phyloP scores from a whole-genome alignment of 2,329 filamentous ascomycete species.

The Penicillium sp. region DNA sequence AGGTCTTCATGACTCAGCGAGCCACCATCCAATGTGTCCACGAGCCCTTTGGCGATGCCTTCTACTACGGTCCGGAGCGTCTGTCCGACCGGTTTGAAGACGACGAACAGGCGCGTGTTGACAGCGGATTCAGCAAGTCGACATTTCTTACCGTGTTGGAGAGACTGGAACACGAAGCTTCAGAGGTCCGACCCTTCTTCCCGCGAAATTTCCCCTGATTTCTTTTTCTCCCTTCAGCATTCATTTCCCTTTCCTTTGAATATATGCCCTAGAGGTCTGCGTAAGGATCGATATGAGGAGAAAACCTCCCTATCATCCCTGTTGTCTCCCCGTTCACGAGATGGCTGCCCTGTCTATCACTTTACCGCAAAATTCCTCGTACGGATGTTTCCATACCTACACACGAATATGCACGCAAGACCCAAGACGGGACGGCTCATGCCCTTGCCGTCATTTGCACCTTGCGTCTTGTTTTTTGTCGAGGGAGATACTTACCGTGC shows the following conservation, averaged over 20 bases:
- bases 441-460: conserved; percentile 5
- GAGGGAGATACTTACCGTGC: conserved; percentile 46
- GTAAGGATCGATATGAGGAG: conserved; percentile 6
- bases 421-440: conserved; percentile 2
- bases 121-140: conserved; percentile 50
- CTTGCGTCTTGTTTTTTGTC: conserved; percentile 11
- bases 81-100: conserved; percentile 77
- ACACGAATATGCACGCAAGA: not conserved
- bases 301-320: not conserved
- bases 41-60: conserved; percentile 95
- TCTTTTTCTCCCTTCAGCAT: conserved; percentile 22
- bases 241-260: conserved; percentile 16
- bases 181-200: conserved; percentile 65
- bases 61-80: conserved; percentile 92
- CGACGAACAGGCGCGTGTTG: conserved; percentile 58
- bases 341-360: not conserved
- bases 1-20: conserved; percentile 96
- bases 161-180: conserved; percentile 69
- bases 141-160: conserved; percentile 70
- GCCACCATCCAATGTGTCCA: conserved; percentile 82
- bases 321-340: not conserved
- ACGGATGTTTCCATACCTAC: not conserved
- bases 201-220: conserved; percentile 29
- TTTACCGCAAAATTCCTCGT: not conserved
- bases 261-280: not conserved